Evolutionary conservation across 805 yeast genomes (phyloP).

Genomic region (Ascoidea rubescens): DNA sequence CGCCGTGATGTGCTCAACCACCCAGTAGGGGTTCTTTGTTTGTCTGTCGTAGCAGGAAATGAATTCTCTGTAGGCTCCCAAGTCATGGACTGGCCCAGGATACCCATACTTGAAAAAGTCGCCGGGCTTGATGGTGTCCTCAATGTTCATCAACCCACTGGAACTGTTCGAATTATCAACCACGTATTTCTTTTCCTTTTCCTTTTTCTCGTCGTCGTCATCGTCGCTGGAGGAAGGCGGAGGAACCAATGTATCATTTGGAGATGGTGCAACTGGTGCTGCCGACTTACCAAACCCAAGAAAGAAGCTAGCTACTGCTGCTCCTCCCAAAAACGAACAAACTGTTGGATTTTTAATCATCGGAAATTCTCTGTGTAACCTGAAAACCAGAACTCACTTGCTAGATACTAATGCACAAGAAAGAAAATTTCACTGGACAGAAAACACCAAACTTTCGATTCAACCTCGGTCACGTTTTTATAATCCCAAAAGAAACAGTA

Average conservation of each 20-base stretch:
- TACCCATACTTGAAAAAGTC: conserved; percentile 55
- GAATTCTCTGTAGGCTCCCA: conserved; percentile 60
- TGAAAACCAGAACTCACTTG: no score
- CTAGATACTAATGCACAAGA: no score
- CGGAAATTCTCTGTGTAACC: no score
- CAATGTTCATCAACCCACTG: neutral
- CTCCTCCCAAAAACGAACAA: neutral
- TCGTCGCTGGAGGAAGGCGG: neutral
- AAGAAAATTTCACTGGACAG: no score
- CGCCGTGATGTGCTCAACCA: conserved; percentile 75
- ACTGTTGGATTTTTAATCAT: neutral
- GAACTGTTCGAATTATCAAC: neutral
- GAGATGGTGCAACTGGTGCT: neutral
- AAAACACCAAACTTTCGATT: no score
- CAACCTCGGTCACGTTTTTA: no score
- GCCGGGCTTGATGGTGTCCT: neutral
- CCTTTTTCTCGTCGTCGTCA: neutral
- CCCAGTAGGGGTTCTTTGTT: conserved; percentile 76
- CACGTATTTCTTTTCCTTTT: neutral
- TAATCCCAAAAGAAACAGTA: no score
- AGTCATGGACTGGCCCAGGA: conserved; percentile 90
- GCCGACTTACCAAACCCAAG: neutral
- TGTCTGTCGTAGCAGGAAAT: conserved; percentile 78
- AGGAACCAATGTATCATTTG: neutral
- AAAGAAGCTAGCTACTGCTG: neutral